Evolutionary conservation across 345 rosid species (phyloP).

Genomic region (Citrus australasica): DNA sequence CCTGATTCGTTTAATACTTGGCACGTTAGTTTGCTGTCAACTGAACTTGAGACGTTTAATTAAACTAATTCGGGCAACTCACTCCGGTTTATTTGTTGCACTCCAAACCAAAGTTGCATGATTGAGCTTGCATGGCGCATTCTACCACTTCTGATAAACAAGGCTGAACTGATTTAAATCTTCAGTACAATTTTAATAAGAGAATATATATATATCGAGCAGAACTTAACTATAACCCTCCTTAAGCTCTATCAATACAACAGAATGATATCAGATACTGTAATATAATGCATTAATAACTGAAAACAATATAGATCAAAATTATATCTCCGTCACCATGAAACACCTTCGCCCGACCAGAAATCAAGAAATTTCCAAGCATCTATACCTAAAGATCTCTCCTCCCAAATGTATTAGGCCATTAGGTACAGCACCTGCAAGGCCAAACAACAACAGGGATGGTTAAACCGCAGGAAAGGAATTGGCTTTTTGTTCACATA

Average conservation of each 20-base stretch:
- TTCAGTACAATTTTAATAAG: background rate
- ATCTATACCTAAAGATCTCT: conserved; percentile 8
- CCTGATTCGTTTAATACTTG: too few species aligned
- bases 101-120: too few species aligned
- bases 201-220: too few species aligned
- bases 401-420: background rate
- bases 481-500: background rate
- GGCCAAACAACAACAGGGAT: background rate
- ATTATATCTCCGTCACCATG: background rate
- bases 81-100: too few species aligned
- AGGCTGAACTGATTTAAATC: too few species aligned
- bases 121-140: too few species aligned
- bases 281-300: background rate
- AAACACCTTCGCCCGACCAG: background rate
- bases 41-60: too few species aligned
- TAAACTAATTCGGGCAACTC: too few species aligned
- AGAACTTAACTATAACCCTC: background rate
- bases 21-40: too few species aligned
- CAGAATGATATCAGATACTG: background rate
- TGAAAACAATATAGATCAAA: background rate
- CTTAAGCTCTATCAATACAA: background rate
- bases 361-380: background rate
- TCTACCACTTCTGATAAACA: too few species aligned
- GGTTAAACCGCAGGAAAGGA: conserved; percentile 1
- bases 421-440: background rate